Conservation (phyloP, 257 asterid species). For the Plectranthus barbatus region DNA sequence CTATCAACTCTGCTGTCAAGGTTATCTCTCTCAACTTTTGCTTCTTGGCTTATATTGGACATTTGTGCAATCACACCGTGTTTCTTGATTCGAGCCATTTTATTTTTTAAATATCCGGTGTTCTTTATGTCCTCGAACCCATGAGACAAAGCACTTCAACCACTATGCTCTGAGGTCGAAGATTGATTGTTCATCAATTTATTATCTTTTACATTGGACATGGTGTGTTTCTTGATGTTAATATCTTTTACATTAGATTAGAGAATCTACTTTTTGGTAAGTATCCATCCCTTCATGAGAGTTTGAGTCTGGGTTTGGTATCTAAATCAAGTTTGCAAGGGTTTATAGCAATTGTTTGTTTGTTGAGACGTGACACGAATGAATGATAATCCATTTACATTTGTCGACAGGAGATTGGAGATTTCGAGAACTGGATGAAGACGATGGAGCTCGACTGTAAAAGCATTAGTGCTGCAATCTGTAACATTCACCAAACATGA, state of each 20-base stretch:
- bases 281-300: too few species aligned
- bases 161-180: too few species aligned
- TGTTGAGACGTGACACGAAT: neutral
- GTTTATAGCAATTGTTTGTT: neutral
- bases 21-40: slow-evolving; percentile 17
- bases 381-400: neutral
- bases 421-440: slow-evolving; percentile 99
- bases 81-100: neutral
- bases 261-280: too few species aligned
- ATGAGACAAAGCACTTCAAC: too few species aligned
- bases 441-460: slow-evolving; percentile 92
- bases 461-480: slow-evolving; percentile 77
- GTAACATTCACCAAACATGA: slow-evolving; percentile 69
- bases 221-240: neutral
- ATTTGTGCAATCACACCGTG: neutral
- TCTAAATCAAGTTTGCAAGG: neutral
- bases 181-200: too few species aligned
- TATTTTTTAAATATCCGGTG: too few species aligned
- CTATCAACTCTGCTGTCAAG: slow-evolving; percentile 80
- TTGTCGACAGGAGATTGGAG: slow-evolving; percentile 78
- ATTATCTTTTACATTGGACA: neutral
- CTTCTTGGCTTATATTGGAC: neutral
- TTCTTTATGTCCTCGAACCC: too few species aligned
- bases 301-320: neutral
- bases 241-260: too few species aligned